phyloP scores from a whole-genome alignment of 768 basidiomycete species.

The Phanerochaete sordida region DNA sequence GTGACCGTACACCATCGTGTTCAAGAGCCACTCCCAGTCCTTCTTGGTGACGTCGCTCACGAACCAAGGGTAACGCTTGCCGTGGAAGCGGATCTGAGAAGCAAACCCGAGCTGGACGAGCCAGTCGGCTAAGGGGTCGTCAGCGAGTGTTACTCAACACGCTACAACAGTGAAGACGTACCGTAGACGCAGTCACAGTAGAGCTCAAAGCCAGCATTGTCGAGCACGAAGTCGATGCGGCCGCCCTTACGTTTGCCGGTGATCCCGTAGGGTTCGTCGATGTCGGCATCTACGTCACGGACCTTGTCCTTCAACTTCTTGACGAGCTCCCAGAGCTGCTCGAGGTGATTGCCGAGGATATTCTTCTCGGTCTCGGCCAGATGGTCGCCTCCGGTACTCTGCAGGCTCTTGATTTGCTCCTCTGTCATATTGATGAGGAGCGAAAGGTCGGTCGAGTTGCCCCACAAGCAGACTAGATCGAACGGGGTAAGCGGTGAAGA shows the following conservation, averaged over 20 bases:
- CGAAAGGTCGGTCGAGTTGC: slow-evolving; percentile 94
- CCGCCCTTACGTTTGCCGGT: slow-evolving; percentile 31
- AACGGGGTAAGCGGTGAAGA: background rate
- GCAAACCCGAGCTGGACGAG: slow-evolving; percentile 88
- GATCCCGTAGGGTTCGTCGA: background rate
- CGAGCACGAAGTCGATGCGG: slow-evolving; percentile 65
- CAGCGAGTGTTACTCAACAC: background rate
- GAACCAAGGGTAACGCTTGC: slow-evolving; percentile 94
- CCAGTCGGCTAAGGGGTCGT: slow-evolving; percentile 67
- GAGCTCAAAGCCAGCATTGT: slow-evolving; percentile 86
- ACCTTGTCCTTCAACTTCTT: slow-evolving; percentile 61
- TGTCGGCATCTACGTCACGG: slow-evolving; percentile 36
- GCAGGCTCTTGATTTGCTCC: slow-evolving; percentile 94
- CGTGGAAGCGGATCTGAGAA: slow-evolving; percentile 86
- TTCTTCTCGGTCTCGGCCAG: slow-evolving; percentile 96
- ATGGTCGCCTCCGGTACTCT: slow-evolving; percentile 94
- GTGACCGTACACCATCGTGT: slow-evolving; percentile 87
- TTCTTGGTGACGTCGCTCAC: slow-evolving; percentile 90
- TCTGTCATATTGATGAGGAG: slow-evolving; percentile 97
- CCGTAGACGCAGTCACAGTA: slow-evolving; percentile 88
- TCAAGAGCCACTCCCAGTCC: slow-evolving; percentile 92
- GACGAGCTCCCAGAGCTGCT: slow-evolving; percentile 69
- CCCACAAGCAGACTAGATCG: slow-evolving; percentile 86
- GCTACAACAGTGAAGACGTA: slow-evolving; percentile 28
- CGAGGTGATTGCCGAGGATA: slow-evolving; percentile 84